Evolutionary conservation across 768 basidiomycete species (phyloP).

Genomic region (Phallus indusiatus): DNA sequence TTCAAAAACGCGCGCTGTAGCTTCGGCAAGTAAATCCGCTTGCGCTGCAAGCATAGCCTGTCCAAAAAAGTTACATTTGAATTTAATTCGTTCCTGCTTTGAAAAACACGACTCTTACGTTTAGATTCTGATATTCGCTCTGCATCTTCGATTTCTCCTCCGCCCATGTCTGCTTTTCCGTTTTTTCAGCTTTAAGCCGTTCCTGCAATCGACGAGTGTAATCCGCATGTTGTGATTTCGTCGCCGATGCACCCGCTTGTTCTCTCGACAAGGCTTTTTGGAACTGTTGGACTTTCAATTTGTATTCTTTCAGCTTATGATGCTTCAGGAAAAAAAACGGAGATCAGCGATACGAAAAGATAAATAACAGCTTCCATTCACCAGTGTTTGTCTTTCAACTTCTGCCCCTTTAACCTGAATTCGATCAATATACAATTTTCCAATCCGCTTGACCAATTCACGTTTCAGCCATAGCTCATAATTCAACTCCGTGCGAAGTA

Average conservation of each 20-base stretch:
- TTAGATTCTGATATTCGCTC: slow-evolving; percentile 59
- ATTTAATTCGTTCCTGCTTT: background rate
- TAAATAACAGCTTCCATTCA: slow-evolving; percentile 20
- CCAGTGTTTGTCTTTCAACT: slow-evolving; percentile 72
- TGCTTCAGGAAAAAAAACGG: slow-evolving; percentile 37
- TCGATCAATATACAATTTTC: slow-evolving; percentile 66
- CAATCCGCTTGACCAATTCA: slow-evolving; percentile 75
- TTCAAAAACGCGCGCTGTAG: slow-evolving; percentile 56
- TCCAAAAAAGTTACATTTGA: background rate
- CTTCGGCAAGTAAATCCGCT: slow-evolving; percentile 58
- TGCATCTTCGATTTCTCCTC: slow-evolving; percentile 59
- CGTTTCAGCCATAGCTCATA: slow-evolving; percentile 79
- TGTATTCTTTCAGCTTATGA: slow-evolving; percentile 74
- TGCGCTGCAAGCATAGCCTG: slow-evolving; percentile 65
- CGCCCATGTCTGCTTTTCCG: slow-evolving; percentile 73
- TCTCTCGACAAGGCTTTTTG: slow-evolving; percentile 65
- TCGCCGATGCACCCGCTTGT: slow-evolving; percentile 59
- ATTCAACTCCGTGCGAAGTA: slow-evolving; percentile 74
- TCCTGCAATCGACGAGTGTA: slow-evolving; percentile 80
- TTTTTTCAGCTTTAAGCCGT: slow-evolving; percentile 62
- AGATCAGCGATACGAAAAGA: background rate
- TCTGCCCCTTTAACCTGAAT: slow-evolving; percentile 68
- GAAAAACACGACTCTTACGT: slow-evolving; percentile 31
- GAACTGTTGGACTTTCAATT: slow-evolving; percentile 53
- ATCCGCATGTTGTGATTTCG: slow-evolving; percentile 71